Evolutionary conservation across 139 green algal genomes (phyloP), one percentile per base, ranked within the genome.

Genomic region (Deuterostichococcus epilithicus): DNA sequence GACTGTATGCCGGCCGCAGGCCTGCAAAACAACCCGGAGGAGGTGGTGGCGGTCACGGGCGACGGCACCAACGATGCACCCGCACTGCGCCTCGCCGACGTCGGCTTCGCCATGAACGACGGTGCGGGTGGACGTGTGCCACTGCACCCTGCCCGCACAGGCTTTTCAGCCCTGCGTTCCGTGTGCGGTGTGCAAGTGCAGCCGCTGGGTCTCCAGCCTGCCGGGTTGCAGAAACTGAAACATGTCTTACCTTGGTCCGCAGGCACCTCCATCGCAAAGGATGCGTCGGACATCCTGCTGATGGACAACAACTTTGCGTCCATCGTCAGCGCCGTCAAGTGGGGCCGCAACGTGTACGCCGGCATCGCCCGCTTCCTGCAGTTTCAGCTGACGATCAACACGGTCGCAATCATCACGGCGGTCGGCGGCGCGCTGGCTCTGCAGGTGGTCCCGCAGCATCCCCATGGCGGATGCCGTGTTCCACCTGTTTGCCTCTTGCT

Each of bases 11-110:
- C n/a, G n/a, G n/a, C n/a, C 74, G 78, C 79, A 83, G 79, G 63
- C 6, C 68, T 83, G 79, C 73, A 77, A 33, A 34, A 38, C 5
- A 60, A 79, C 18, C 58, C 68, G 2, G 32, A 59, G 0, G 87
- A 89, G 42, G 72, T 88, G 20, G 84, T 90, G 58, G 84, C 85
- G 34, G 81, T 90, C 42, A 90, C 86, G 13, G 85, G 93, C 10
- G 93, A 97, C 70, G 93, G 93, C 70, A 97, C 93, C 68, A 97
- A 97, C 78, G 93, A 97, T 76, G 93, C 93, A 0, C 93, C 93
- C 0, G 93, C 93, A n/a, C 88, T 97, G 58, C 76, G 85, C 13
- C 86, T 86, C 1, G 89, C 92, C 2, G 90, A 97, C 75, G 91
- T 97, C 2, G 92, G 91, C 18, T 96, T 97, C 84, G 91, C 88